phyloP scores from a whole-genome alignment of 192 early-diverging fungal genomes.

The Backusella liffmaniae region DNA sequence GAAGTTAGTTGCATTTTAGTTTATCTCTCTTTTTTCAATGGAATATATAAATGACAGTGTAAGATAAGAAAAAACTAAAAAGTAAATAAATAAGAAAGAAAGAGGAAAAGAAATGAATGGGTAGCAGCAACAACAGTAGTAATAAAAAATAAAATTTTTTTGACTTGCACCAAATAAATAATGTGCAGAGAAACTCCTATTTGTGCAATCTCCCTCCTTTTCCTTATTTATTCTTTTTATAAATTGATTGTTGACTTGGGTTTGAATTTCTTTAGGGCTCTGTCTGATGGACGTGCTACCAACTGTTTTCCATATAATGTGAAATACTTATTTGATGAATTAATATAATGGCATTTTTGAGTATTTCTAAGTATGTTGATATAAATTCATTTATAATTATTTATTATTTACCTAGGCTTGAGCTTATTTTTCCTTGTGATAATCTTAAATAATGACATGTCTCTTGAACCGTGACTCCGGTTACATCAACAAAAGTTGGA shows the following conservation, averaged over 20 bases:
- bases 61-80: background rate
- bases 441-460: conserved; percentile 82
- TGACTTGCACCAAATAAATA: conserved; percentile 5
- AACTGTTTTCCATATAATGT: conserved; percentile 7
- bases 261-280: conserved; percentile 14
- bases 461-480: conserved; percentile 85
- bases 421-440: conserved; percentile 66
- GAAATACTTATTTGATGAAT: background rate
- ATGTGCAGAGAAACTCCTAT: conserved; percentile 2
- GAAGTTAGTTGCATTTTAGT: conserved; percentile 7
- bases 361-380: background rate
- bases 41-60: background rate
- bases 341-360: conserved; percentile 10
- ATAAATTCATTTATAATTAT: background rate
- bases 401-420: conserved; percentile 40
- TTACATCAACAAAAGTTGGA: conserved; percentile 71
- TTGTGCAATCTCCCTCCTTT: background rate
- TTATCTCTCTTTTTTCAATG: background rate
- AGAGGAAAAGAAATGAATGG: background rate
- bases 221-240: conserved; percentile 7
- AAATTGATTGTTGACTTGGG: conserved; percentile 9
- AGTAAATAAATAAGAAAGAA: background rate
- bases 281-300: conserved; percentile 9
- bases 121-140: background rate
- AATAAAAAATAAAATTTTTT: background rate